These are phyloP conservation scores for grape (Vitis vinifera) DNA, from an alignment of 164 flowering plant species.

Conservation along the genomic window ASM3070453v1 NC_081816.1:7349001-7349500, in stretches of 20 bases:
- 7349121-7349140: constrained; percentile 55
- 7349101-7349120: constrained; percentile 50
- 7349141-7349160: constrained; percentile 60
- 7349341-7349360: constrained; percentile 10
- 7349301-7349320: constrained; percentile 42
- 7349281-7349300: constrained; percentile 29
- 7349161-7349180: constrained; percentile 70
- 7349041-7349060: constrained; percentile 50
- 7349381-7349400: constrained; percentile 21
- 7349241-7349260: constrained; percentile 35
- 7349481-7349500: constrained; percentile 26
- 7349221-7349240: constrained; percentile 35
- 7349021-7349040: constrained; percentile 45
- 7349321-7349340: constrained; percentile 44
- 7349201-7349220: constrained; percentile 39
- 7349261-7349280: constrained; percentile 8
- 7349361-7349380: constrained; percentile 32
- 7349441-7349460: constrained; percentile 47
- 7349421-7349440: constrained; percentile 37
- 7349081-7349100: constrained; percentile 37
- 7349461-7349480: constrained; percentile 33
- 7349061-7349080: constrained; percentile 35
- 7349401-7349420: constrained; percentile 36
- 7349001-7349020: constrained; percentile 53
- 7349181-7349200: constrained; percentile 34